These are phyloP conservation scores for Jimgerdemannia flammicorona DNA, from an alignment of 192 early-diverging fungal genomes.

Conservation along the genomic window DNA sequence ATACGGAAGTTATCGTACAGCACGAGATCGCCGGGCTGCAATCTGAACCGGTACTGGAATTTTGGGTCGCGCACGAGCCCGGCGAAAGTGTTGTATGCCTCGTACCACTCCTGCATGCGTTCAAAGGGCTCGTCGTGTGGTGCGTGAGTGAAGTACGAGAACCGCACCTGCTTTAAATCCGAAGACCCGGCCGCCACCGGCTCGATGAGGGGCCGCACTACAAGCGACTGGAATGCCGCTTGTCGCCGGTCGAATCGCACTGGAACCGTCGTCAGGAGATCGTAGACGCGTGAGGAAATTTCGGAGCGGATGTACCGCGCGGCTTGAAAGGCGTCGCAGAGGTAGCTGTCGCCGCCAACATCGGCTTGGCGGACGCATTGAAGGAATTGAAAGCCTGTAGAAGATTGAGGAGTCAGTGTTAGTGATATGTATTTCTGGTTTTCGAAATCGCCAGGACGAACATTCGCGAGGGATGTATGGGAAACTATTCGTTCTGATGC, in stretches of 20 bases:
- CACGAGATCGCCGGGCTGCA: conserved; percentile 39
- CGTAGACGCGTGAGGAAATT: conserved; percentile 38
- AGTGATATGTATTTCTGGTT: too few species aligned
- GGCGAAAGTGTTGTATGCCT: conserved; percentile 39
- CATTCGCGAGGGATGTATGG: too few species aligned
- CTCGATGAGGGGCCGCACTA: conserved; percentile 33
- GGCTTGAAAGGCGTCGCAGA: conserved; percentile 43
- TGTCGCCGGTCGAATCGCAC: conserved; percentile 44
- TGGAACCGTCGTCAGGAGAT: conserved; percentile 40
- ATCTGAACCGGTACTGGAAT: conserved; percentile 38
- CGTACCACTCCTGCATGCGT: conserved; percentile 42
- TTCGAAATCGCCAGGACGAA: too few species aligned
- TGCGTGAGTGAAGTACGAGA: conserved; percentile 44
- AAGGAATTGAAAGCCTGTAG: conserved; percentile 37
- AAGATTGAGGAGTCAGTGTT: too few species aligned
- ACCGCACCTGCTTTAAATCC: conserved; percentile 29
- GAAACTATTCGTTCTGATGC: too few species aligned
- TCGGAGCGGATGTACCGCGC: conserved; percentile 47
- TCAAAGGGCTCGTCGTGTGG: conserved; percentile 39
- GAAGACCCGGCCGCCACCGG: conserved; percentile 25
- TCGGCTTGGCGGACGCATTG: conserved; percentile 46
- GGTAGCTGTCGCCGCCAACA: conserved; percentile 42
- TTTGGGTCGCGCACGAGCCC: conserved; percentile 40
- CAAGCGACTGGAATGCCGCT: conserved; percentile 36
- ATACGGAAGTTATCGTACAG: conserved; percentile 45